Percentiles rank a stretch among this genome's conserved stretches.
Evolutionary conservation across 228 moss, liverwort and hornwort species (phyloP).

Genomic region (Sphagnum magellanicum): DNA sequence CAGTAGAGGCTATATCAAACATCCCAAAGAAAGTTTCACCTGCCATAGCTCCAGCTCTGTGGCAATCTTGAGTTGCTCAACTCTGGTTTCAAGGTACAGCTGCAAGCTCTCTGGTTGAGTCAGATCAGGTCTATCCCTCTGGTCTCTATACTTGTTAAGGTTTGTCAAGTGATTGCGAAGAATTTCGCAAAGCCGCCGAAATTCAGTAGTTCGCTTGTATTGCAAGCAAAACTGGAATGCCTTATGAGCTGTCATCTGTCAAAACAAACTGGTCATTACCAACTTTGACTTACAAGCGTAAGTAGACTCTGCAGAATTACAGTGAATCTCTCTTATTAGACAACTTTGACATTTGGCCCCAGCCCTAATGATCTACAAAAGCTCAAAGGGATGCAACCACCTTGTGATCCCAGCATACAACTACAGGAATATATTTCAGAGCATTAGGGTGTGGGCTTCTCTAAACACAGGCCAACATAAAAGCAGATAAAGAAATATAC

Average conservation of each 20-base stretch:
- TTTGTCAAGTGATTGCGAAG: slow-evolving; percentile 90
- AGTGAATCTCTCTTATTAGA: no score
- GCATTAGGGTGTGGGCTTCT: no score
- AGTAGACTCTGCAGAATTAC: no score
- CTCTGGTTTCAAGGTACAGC: slow-evolving; percentile 92
- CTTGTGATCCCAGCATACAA: no score
- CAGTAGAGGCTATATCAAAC: no score
- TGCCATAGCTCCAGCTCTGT: slow-evolving; percentile 99
- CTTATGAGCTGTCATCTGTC: slow-evolving; percentile 93
- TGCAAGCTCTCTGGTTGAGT: slow-evolving; percentile 96
- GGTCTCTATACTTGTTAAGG: slow-evolving; percentile 96
- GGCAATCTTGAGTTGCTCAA: slow-evolving; percentile 97
- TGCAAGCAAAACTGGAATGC: slow-evolving; percentile 99
- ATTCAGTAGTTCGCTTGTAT: slow-evolving; percentile 93
- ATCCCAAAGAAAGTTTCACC: slow-evolving; percentile 25
- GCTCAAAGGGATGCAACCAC: no score
- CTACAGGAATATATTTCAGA: no score
- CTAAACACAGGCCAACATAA: no score
- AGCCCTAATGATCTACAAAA: no score
- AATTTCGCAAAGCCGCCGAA: slow-evolving; percentile 93
- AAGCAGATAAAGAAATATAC: no score
- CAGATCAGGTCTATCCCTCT: slow-evolving; percentile 93
- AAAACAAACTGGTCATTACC: background rate
- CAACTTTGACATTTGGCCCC: no score
- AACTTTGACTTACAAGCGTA: no score